Base-by-base conservation (phyloP, 2,329 filamentous ascomycete genomes). In the Aspergillus caelatus region DNA sequence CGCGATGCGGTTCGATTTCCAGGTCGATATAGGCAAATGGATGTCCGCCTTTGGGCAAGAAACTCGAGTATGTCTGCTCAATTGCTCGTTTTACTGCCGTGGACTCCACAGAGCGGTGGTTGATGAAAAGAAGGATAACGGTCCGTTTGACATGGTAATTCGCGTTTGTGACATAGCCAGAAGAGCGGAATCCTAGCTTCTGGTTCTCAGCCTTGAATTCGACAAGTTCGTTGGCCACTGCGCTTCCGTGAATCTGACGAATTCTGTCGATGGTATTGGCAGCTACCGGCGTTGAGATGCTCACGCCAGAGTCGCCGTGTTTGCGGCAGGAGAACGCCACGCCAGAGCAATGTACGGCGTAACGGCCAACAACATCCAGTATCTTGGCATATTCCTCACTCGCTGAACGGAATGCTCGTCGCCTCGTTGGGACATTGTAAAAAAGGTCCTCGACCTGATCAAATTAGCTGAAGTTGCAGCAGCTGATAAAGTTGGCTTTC, bases 361-460 rank as follows among this genome's bases (percentile, higher is more conserved):
- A 98, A 50, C 92, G 89, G 16, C 95, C 93, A 10, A 98, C 91
- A 75, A 97, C 88, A 75, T 99, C 95, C 30, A 98, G 89, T 62
- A 99, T 97, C 80, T 98, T 99, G 72, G 96, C 93, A 81, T 96
- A 98, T 76, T 99, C 96, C 74, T 99, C 95, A 43, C 93, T 92
- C 21, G 91, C 82, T 16, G 94, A 98, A 46, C 95, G 88, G 73
- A 99, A 99, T 12, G 96, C 95, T 68, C 89, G 88, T 41, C 94
- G 88, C 28, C 95, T 88, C 10, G 91, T 96, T 0, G 93, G 94
- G 1, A 98, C 88, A 72, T 97, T 99, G 83, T 97, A 99, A 77
- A 99, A 99, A 12, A 99, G 81, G 76, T 99, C 95, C 74, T 99
- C 94, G 19, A 99, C 87, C 85, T 87, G 43, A 3, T 21, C 19